These are phyloP conservation scores for Aspergillus oerlinghausenensis DNA, from an alignment of 2,329 filamentous ascomycete species.

Conservation along the genomic window DNA sequence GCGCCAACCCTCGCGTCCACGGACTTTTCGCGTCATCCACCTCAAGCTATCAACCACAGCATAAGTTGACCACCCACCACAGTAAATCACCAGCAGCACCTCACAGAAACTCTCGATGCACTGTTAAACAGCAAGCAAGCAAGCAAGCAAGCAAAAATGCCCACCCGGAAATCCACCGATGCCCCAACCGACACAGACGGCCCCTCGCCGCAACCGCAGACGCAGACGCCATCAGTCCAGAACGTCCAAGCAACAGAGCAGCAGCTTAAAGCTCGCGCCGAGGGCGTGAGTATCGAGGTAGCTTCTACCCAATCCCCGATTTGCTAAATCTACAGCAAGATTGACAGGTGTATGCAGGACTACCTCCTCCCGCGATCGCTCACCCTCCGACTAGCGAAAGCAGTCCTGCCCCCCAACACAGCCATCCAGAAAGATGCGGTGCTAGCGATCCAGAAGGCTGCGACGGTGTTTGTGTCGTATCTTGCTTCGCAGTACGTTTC, in stretches of 20 bases:
- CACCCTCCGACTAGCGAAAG: constrained; percentile 58
- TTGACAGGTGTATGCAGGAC: constrained; percentile 40
- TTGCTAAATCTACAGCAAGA: no score
- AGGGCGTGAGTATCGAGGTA: constrained; percentile 40
- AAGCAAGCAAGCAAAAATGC: constrained; percentile 19
- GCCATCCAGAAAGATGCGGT: constrained; percentile 63
- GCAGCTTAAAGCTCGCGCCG: constrained; percentile 35
- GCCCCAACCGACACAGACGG: constrained; percentile 15
- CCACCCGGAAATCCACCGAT: constrained; percentile 34
- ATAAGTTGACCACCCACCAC: neutral
- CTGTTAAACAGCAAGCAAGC: neutral
- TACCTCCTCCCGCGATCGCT: constrained; percentile 60
- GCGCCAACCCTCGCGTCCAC: neutral
- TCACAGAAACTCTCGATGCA: neutral
- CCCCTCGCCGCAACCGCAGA: constrained; percentile 13
- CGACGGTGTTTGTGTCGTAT: constrained; percentile 64
- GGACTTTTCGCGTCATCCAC: neutral
- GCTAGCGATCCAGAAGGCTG: constrained; percentile 60
- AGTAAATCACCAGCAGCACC: neutral
- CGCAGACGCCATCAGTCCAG: constrained; percentile 14
- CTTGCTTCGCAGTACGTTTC: constrained; percentile 52
- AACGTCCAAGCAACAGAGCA: constrained; percentile 34
- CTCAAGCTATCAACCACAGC: neutral
- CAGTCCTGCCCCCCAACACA: constrained; percentile 60
- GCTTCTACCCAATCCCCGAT: neutral